Evolutionary conservation across 176 grass and related monocot species (phyloP).

Genomic region (Puccinellia tenuiflora): DNA sequence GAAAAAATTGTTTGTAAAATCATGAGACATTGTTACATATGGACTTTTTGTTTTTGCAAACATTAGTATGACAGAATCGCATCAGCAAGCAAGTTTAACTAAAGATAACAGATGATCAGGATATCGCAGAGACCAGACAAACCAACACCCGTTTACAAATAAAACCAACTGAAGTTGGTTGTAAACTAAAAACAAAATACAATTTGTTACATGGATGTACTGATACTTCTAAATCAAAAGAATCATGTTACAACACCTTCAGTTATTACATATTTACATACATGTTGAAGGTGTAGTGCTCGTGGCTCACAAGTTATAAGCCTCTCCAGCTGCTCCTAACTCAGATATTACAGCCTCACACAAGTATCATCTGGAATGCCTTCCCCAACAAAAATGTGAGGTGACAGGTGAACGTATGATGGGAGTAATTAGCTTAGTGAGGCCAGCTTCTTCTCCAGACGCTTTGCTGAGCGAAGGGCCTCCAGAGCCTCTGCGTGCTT

Average conservation of each 20-base stretch:
- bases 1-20: too few relatives aligned
- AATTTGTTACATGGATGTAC: background rate
- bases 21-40: too few relatives aligned
- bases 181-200: background rate
- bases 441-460: conserved; percentile 73
- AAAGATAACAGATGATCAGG: background rate
- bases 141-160: background rate
- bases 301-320: conserved; percentile 23
- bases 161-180: background rate
- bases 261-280: background rate
- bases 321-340: background rate
- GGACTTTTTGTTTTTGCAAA: too few relatives aligned
- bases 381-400: background rate
- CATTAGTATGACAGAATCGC: background rate
- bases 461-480: conserved; percentile 70
- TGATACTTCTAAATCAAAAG: background rate
- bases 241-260: background rate
- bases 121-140: background rate
- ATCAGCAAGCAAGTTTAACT: background rate
- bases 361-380: background rate
- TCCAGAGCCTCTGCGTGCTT: conserved; percentile 81
- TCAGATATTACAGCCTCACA: background rate
- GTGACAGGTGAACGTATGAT: background rate
- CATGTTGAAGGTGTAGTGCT: background rate
- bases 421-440: conserved; percentile 32